These are phyloP conservation scores for Xylaria sp. DNA, from an alignment of 2,329 filamentous ascomycete species.

Conservation along the genomic window DNA sequence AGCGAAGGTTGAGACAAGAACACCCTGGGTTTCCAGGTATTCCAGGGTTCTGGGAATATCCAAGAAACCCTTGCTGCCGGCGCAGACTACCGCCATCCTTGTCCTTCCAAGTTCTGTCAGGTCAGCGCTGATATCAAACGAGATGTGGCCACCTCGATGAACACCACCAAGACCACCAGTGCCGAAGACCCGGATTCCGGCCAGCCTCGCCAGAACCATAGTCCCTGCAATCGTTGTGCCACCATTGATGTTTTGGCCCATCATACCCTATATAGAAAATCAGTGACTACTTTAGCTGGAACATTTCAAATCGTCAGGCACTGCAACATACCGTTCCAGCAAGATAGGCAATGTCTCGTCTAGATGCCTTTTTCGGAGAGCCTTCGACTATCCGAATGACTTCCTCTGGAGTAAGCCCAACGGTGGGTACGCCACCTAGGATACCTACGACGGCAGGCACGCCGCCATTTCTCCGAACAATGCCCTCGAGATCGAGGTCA, in stretches of 20 bases:
- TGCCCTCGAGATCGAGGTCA: slow-evolving; percentile 76
- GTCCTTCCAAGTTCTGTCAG: slow-evolving; percentile 93
- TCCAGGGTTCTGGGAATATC: slow-evolving; percentile 92
- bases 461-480: slow-evolving; percentile 83
- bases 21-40: slow-evolving; percentile 76
- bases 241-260: slow-evolving; percentile 78
- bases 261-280: slow-evolving; percentile 62
- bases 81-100: slow-evolving; percentile 86
- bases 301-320: background rate
- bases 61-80: slow-evolving; percentile 95
- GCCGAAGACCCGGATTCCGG: slow-evolving; percentile 91
- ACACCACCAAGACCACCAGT: slow-evolving; percentile 96
- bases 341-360: slow-evolving; percentile 86
- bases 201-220: slow-evolving; percentile 86
- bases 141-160: slow-evolving; percentile 85
- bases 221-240: slow-evolving; percentile 95
- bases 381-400: slow-evolving; percentile 78
- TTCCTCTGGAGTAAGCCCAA: slow-evolving; percentile 80
- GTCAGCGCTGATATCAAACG: slow-evolving; percentile 95
- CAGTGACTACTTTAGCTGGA: slow-evolving; percentile 23
- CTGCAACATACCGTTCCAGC: slow-evolving; percentile 74
- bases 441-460: slow-evolving; percentile 93
- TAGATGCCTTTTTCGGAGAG: slow-evolving; percentile 82
- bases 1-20: slow-evolving; percentile 88
- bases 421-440: slow-evolving; percentile 81